These are phyloP conservation scores for Erysimum cheiri DNA, from an alignment of 441 rosid genomes.

Conservation along the genomic window DNA sequence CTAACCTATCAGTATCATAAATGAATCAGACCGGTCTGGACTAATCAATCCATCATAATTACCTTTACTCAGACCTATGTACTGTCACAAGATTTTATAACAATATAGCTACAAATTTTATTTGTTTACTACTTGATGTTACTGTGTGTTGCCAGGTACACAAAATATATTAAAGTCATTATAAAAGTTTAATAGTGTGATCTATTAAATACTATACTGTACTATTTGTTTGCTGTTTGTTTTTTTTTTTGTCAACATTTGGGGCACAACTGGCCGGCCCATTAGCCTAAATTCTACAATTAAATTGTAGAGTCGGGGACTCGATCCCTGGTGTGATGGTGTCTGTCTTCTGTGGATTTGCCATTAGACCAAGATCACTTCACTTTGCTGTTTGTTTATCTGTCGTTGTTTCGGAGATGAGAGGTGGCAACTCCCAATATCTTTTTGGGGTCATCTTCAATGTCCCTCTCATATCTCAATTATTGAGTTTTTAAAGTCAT, in stretches of 20 bases:
- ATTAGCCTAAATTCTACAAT: too few relatives aligned
- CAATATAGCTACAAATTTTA: background rate
- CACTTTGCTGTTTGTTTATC: slow-evolving; percentile 38
- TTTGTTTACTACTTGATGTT: slow-evolving; percentile 11
- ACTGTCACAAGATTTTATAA: slow-evolving; percentile 7
- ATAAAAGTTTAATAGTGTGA: slow-evolving; percentile 6
- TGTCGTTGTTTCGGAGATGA: slow-evolving; percentile 41
- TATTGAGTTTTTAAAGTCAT: slow-evolving; percentile 44
- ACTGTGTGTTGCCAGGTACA: slow-evolving; percentile 32
- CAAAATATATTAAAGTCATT: background rate
- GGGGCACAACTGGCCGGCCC: too few relatives aligned
- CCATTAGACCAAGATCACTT: too few relatives aligned
- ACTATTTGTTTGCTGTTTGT: slow-evolving; percentile 33
- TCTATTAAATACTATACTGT: background rate
- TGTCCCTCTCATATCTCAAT: slow-evolving; percentile 45
- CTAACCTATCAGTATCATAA: background rate
- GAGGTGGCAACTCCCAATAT: slow-evolving; percentile 47
- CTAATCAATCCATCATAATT: slow-evolving; percentile 7
- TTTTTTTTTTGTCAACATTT: too few relatives aligned
- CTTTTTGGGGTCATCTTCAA: slow-evolving; percentile 45
- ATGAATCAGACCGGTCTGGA: background rate
- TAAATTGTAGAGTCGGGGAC: too few relatives aligned
- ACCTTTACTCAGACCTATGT: slow-evolving; percentile 6
- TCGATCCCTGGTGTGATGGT: too few relatives aligned
- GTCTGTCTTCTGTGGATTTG: too few relatives aligned